phyloP scores from a whole-genome alignment of 169 alveolate genomes.

The Eimeria falciformis region DNA sequence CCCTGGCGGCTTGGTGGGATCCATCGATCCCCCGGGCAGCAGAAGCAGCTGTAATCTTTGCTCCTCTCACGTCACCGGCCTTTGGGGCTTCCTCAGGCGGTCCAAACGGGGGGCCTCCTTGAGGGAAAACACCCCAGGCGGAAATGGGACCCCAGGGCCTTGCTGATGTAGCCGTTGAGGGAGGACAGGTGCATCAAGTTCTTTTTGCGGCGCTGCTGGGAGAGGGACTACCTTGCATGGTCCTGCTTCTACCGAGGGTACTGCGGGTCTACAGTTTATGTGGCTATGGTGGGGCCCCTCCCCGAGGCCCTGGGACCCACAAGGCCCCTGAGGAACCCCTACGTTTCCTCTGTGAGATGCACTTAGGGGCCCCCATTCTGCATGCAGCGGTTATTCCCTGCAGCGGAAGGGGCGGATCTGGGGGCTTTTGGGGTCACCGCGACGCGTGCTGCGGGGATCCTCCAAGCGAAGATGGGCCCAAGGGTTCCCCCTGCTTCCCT shows the following conservation, averaged over 20 bases:
- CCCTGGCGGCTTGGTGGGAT: no score
- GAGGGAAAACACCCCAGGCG: not conserved
- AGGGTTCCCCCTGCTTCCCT: not conserved
- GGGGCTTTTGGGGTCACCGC: not conserved
- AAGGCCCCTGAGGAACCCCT: not conserved
- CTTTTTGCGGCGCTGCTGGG: not conserved
- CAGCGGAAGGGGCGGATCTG: slow-evolving; percentile 4
- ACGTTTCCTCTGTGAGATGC: slow-evolving; percentile 1
- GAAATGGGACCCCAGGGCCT: slow-evolving; percentile 23
- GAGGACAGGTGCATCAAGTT: not conserved
- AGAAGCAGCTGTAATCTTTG: no score
- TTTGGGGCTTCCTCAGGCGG: no score
- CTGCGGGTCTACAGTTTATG: not conserved
- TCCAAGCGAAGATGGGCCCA: not conserved
- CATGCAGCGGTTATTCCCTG: slow-evolving; percentile 6
- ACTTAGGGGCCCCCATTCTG: not conserved
- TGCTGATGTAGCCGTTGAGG: not conserved
- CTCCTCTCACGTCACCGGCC: no score
- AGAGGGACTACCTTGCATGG: not conserved
- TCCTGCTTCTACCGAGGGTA: slow-evolving; percentile 7
- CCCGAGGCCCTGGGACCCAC: not conserved
- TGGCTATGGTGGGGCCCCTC: not conserved
- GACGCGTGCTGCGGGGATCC: not conserved
- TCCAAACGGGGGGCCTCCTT: no score
- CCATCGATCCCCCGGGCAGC: no score